phyloP scores from a whole-genome alignment of 2,329 filamentous ascomycete genomes.

The Plectosphaerella sp. region DNA sequence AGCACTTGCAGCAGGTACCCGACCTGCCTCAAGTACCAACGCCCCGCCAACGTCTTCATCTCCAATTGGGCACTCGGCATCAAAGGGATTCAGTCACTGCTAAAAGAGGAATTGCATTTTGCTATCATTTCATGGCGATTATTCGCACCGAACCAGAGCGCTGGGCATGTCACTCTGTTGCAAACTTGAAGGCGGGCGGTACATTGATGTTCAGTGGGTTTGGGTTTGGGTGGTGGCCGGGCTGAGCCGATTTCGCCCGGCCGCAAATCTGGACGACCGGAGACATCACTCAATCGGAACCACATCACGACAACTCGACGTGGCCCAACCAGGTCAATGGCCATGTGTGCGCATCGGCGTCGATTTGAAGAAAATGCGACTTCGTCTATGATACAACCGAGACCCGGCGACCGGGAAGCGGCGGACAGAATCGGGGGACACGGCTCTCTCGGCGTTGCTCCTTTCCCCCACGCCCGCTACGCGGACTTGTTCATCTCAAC shows the following conservation, averaged over 20 bases:
- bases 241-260: conserved; percentile 1
- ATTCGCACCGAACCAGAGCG: no score
- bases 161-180: no score
- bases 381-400: conserved; percentile 3
- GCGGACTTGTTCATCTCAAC: background rate
- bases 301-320: no score
- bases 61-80: no score
- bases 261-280: background rate
- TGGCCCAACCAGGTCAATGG: background rate
- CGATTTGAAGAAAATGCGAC: background rate
- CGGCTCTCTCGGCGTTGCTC: background rate
- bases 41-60: no score
- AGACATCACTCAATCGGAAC: background rate
- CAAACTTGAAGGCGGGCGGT: no score
- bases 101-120: no score
- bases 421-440: background rate
- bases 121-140: no score
- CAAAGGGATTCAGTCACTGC: no score
- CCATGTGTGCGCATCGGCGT: background rate
- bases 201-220: background rate
- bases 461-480: background rate
- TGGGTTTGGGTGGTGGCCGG: background rate
- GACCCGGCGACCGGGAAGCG: background rate
- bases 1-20: no score
- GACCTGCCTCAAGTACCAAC: no score